Evolutionary conservation across 1,284 basidiomycete species (phyloP).

Genomic region (Apiotrichum veenhuisii): DNA sequence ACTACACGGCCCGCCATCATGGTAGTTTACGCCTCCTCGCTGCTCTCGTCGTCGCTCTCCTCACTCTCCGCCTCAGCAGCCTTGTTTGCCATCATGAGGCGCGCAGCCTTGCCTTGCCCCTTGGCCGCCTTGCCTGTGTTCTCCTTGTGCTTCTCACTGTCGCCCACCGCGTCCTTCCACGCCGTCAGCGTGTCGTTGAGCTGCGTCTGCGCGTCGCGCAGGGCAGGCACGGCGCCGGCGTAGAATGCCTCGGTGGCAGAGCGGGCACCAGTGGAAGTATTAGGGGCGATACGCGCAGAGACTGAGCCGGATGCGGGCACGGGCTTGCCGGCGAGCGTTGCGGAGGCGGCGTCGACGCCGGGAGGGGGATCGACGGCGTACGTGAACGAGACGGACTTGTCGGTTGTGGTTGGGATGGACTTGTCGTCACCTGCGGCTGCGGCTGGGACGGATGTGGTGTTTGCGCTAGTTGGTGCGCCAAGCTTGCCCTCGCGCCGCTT

Average conservation of each 20-base stretch:
- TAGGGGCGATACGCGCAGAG: background rate
- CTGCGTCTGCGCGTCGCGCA: conserved; percentile 23
- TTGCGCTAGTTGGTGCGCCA: conserved; percentile 14
- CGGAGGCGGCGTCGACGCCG: conserved; percentile 4
- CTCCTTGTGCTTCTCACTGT: conserved; percentile 35
- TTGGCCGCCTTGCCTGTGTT: conserved; percentile 23
- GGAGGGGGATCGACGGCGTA: conserved; percentile 26
- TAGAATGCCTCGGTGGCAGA: conserved; percentile 26
- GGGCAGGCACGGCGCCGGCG: conserved; percentile 13
- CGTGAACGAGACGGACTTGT: conserved; percentile 14
- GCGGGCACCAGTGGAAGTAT: background rate
- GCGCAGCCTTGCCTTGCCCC: conserved; percentile 30
- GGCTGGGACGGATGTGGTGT: no score
- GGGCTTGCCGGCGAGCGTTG: conserved; percentile 6
- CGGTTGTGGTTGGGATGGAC: no score
- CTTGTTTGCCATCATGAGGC: conserved; percentile 27
- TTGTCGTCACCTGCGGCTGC: no score
- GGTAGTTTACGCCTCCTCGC: conserved; percentile 5
- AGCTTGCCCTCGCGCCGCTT: conserved; percentile 8
- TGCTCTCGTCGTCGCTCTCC: conserved; percentile 12
- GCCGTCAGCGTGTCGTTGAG: conserved; percentile 29
- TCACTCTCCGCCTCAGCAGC: conserved; percentile 9
- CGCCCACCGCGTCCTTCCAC: conserved; percentile 41
- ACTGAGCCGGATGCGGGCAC: conserved; percentile 9
- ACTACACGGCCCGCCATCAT: no score